Base-by-base conservation (phyloP, 495 filamentous ascomycete species). In the Arthonia radiata region DNA sequence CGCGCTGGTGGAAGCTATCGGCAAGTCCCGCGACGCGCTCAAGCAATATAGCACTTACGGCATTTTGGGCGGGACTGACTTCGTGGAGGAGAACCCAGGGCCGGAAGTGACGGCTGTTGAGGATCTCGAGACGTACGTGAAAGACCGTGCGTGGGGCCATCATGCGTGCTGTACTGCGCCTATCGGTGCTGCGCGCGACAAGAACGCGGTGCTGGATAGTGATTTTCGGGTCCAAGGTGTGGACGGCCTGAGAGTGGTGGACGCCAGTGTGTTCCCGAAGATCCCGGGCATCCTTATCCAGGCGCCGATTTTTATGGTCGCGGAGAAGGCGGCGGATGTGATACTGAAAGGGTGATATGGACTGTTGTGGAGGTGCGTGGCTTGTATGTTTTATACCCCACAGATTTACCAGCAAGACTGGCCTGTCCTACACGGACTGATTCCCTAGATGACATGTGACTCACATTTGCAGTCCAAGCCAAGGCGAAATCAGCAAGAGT, bases 201-300 rank as follows among this genome's bases (percentile, higher is more conserved):
- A 50, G 9, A 50, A 55, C 37, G 66, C 64, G 8, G 39, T 39
- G 2, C 32, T 42, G 0, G 31, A 32, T 32, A 17, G 33, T 11
- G 16, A 27, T 8, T 17, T 42, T 24, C 33, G 16, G 24, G 36
- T 42, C 3, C 36, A 42, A 16, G 39, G 36, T 3, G 37, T 33
- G 15, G 15, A 11, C 10, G 35, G 35, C 15, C 13, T 42, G 26
- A 29, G 39, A 17, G 33, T 42, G 5, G 39, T 37, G 14, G 39
- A 42, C 28, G 32, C 39, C 1, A 36, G 33, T 25, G 25, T 42
- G n/a, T 32, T 39, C 4, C 39, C 39, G 5, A 39, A 43, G 9
- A 54, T 59, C n/a, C 59, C 56, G 0, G 67, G 67, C 1, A 57
- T 54, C n/a, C 72, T 65, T 23, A 57, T 63, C n/a, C 52, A 51